Evolutionary conservation across 352 stramenopile genomes (phyloP).

Genomic region (Phytophthora vignae): DNA sequence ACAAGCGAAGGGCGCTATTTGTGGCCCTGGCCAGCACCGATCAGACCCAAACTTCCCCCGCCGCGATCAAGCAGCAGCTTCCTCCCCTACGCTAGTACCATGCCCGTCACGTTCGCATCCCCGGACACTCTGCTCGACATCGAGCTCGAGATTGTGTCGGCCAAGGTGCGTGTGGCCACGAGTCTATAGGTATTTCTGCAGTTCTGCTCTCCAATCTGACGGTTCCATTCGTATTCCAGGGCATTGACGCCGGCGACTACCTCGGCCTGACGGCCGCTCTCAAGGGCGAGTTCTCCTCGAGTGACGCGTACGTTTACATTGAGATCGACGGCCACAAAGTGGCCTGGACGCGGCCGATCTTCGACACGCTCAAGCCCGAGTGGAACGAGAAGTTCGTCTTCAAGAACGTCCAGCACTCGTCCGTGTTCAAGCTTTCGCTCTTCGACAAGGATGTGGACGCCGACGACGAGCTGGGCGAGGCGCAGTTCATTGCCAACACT

Average conservation of each 20-base stretch:
- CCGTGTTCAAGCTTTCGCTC: slow-evolving; percentile 35
- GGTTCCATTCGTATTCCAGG: slow-evolving; percentile 4
- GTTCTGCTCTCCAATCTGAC: background rate
- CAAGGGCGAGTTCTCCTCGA: slow-evolving; percentile 35
- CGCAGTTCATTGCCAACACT: slow-evolving; percentile 29
- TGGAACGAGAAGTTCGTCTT: slow-evolving; percentile 51
- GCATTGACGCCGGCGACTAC: slow-evolving; percentile 37
- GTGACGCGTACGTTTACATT: slow-evolving; percentile 41
- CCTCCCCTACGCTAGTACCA: background rate
- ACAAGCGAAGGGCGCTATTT: background rate
- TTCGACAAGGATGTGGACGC: slow-evolving; percentile 42
- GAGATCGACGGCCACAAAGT: slow-evolving; percentile 36
- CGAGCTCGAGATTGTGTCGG: slow-evolving; percentile 44
- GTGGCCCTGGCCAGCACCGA: background rate
- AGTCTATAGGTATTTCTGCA: background rate
- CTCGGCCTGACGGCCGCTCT: slow-evolving; percentile 26
- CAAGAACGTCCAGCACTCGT: slow-evolving; percentile 34
- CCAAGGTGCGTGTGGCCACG: slow-evolving; percentile 20
- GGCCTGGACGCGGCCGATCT: slow-evolving; percentile 42
- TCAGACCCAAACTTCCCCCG: background rate
- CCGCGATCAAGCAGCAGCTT: background rate
- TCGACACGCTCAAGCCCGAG: slow-evolving; percentile 36
- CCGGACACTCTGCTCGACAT: slow-evolving; percentile 29
- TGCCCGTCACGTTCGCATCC: slow-evolving; percentile 16
- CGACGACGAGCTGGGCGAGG: slow-evolving; percentile 35